phyloP scores from a whole-genome alignment of 768 basidiomycete species.

The Gelatoporia subvermispora region DNA sequence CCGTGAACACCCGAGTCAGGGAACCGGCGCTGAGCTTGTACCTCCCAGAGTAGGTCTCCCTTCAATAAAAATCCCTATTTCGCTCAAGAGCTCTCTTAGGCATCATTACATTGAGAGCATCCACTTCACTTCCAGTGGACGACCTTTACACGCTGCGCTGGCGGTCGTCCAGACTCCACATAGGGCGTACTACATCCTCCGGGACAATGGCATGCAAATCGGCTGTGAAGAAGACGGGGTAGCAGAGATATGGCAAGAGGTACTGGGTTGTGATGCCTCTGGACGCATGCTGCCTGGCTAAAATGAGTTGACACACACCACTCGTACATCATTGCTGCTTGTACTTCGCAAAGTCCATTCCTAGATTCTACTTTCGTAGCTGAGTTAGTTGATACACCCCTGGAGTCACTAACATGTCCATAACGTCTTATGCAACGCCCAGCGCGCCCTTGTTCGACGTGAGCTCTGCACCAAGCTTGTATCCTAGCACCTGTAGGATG shows the following conservation, averaged over 20 bases:
- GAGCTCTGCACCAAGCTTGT: constrained; percentile 76
- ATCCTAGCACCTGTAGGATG: constrained; percentile 41
- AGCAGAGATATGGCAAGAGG: constrained; percentile 52
- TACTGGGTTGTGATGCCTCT: constrained; percentile 45
- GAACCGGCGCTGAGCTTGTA: constrained; percentile 47
- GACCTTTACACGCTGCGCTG: constrained; percentile 52
- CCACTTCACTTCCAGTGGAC: constrained; percentile 48
- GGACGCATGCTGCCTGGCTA: background rate
- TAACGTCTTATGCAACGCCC: constrained; percentile 19
- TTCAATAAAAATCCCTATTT: background rate
- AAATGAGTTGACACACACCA: no score
- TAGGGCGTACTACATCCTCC: constrained; percentile 64
- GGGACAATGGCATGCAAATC: constrained; percentile 74
- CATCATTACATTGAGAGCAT: constrained; percentile 76
- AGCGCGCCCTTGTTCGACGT: constrained; percentile 60
- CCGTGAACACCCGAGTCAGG: constrained; percentile 13
- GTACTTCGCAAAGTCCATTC: no score
- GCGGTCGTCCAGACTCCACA: constrained; percentile 67
- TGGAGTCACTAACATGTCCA: no score
- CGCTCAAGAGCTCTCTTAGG: constrained; percentile 29
- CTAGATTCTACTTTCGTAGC: background rate
- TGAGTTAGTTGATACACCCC: no score
- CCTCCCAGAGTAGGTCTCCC: constrained; percentile 51
- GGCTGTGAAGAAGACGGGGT: constrained; percentile 76
- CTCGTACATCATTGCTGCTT: no score